These are phyloP conservation scores for Camellia oleifera DNA, from an alignment of 179 eudicot species.

Conservation along the genomic window DNA sequence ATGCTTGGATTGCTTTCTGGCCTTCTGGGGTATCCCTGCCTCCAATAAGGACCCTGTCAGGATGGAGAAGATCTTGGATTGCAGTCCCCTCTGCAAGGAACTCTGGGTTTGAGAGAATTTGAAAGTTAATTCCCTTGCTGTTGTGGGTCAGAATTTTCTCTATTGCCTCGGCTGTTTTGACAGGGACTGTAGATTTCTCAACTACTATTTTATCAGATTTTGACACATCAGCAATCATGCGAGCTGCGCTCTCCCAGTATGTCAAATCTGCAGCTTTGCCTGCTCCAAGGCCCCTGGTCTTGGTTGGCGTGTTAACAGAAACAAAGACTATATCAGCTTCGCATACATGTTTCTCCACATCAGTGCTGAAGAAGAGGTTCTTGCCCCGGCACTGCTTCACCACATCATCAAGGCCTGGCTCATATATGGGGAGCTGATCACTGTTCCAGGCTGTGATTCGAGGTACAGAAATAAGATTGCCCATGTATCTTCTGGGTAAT, in stretches of 20 bases:
- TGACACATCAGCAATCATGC: constrained; percentile 77
- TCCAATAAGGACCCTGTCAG: constrained; percentile 65
- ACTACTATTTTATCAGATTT: constrained; percentile 68
- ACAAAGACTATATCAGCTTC: constrained; percentile 72
- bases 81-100: constrained; percentile 76
- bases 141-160: constrained; percentile 73
- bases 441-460: constrained; percentile 77
- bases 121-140: constrained; percentile 69
- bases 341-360: constrained; percentile 63
- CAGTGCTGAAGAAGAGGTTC: constrained; percentile 72
- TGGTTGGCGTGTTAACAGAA: constrained; percentile 72
- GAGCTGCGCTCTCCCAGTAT: constrained; percentile 80
- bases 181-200: constrained; percentile 74
- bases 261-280: constrained; percentile 79
- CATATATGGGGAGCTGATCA: constrained; percentile 70
- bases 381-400: constrained; percentile 68
- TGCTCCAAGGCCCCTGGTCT: constrained; percentile 72
- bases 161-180: constrained; percentile 76
- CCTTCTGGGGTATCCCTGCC: constrained; percentile 68
- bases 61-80: constrained; percentile 46
- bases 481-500: no score
- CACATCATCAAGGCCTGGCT: constrained; percentile 74
- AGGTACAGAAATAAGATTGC: constrained; percentile 60
- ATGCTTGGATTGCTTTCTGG: constrained; percentile 56
- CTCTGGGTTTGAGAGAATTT: constrained; percentile 69